These are phyloP conservation scores for Mucor indicus DNA, from an alignment of 371 early-diverging fungal genomes.

Conservation along the genomic window DNA sequence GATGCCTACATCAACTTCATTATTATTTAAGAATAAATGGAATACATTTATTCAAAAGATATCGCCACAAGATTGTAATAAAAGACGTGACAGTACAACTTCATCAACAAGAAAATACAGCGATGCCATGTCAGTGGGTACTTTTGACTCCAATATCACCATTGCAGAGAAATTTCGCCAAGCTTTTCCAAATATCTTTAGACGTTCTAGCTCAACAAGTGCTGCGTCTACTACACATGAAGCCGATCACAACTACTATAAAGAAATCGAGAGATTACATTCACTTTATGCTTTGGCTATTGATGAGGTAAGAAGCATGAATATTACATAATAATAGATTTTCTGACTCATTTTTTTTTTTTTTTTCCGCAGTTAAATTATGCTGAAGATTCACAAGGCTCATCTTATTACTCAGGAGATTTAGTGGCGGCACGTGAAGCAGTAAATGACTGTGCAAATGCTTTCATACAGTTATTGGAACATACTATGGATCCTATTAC, in stretches of 20 bases:
- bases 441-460: slow-evolving; percentile 24
- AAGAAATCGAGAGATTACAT: slow-evolving; percentile 8
- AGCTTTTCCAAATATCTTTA: slow-evolving; percentile 12
- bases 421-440: slow-evolving; percentile 38
- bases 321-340: not conserved
- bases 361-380: slow-evolving; percentile 21
- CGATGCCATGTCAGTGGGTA: slow-evolving; percentile 19
- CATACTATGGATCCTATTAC: slow-evolving; percentile 15
- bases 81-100: not conserved
- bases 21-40: slow-evolving; percentile 7
- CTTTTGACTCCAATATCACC: slow-evolving; percentile 10
- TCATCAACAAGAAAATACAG: slow-evolving; percentile 12
- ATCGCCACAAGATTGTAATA: not conserved
- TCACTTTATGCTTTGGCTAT: slow-evolving; percentile 12
- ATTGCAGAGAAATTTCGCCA: slow-evolving; percentile 17
- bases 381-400: slow-evolving; percentile 40
- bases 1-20: slow-evolving; percentile 6
- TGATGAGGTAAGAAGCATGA: slow-evolving; percentile 18
- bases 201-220: slow-evolving; percentile 1
- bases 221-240: not conserved
- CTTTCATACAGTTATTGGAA: slow-evolving; percentile 23
- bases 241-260: not conserved
- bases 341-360: not conserved
- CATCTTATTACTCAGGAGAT: slow-evolving; percentile 41
- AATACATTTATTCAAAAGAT: slow-evolving; percentile 7